Evolutionary conservation across 345 rosid species (phyloP).

Genomic region (Anacardium occidentale): DNA sequence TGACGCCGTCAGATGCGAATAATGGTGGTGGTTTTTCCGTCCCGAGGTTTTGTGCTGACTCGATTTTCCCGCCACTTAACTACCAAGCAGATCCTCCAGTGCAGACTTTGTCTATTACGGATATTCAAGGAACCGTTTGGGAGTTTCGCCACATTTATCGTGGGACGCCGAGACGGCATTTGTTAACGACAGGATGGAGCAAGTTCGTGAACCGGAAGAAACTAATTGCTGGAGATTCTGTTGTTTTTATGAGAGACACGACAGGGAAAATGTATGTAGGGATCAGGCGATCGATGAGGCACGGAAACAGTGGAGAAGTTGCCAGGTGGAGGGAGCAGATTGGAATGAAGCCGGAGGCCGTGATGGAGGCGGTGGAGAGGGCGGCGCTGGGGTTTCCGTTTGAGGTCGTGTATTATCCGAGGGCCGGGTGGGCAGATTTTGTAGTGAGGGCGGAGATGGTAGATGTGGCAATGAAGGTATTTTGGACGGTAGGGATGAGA

Average conservation of each 20-base stretch:
- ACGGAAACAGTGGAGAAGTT: constrained; percentile 30
- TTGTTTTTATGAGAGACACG: constrained; percentile 72
- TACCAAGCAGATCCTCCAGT: constrained; percentile 78
- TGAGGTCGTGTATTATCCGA: constrained; percentile 79
- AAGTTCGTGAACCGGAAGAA: constrained; percentile 86
- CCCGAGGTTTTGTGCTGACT: constrained; percentile 87
- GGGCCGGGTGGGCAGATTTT: constrained; percentile 68
- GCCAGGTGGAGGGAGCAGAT: constrained; percentile 52
- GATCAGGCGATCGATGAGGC: constrained; percentile 49
- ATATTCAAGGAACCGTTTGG: constrained; percentile 70
- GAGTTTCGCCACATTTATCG: constrained; percentile 83
- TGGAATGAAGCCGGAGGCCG: constrained; percentile 44
- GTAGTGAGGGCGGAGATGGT: constrained; percentile 78
- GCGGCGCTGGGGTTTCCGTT: constrained; percentile 61
- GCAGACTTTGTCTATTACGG: constrained; percentile 64
- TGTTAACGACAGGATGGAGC: constrained; percentile 95
- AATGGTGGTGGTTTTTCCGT: constrained; percentile 97
- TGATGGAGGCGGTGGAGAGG: constrained; percentile 48
- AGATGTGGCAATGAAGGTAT: constrained; percentile 46
- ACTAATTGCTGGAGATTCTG: constrained; percentile 85
- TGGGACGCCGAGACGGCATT: constrained; percentile 86
- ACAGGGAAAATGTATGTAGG: constrained; percentile 62
- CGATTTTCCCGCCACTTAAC: constrained; percentile 74
- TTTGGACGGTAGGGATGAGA: constrained; percentile 67
- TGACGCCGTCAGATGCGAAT: constrained; percentile 91